A percentile compares a stretch with the other conserved stretches of the same genome.
phyloP scores from a whole-genome alignment of 2,329 filamentous ascomycete species.

The Aspergillus floridensis region DNA sequence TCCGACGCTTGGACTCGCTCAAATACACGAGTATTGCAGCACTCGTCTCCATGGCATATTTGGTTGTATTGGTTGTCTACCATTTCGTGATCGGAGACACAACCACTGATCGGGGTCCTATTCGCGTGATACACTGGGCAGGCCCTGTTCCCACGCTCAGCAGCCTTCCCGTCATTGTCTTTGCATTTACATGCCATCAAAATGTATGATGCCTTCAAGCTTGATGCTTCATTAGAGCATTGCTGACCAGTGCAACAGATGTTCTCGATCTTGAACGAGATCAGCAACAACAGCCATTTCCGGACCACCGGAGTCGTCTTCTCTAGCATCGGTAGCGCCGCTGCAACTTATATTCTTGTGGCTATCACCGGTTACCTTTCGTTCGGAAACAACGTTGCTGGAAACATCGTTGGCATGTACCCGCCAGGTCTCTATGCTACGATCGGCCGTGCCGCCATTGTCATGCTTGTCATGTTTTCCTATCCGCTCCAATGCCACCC shows the following conservation, averaged over 20 bases:
- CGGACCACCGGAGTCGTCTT: conserved; percentile 76
- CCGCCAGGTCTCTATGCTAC: conserved; percentile 76
- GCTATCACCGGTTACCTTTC: conserved; percentile 94
- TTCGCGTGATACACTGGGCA: conserved; percentile 75
- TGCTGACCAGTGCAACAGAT: conserved; percentile 57
- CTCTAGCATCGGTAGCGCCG: conserved; percentile 84
- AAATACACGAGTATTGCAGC: conserved; percentile 96
- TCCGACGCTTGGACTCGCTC: conserved; percentile 86
- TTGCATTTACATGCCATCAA: conserved; percentile 99
- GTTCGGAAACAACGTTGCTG: conserved; percentile 83
- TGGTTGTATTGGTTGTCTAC: conserved; percentile 88
- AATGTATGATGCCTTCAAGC: conserved; percentile 61
- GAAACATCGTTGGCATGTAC: conserved; percentile 94
- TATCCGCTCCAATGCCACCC: conserved; percentile 95
- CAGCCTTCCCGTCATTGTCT: conserved; percentile 90
- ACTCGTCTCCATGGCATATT: conserved; percentile 86
- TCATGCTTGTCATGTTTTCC: conserved; percentile 92
- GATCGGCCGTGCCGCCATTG: conserved; percentile 91
- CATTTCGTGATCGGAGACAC: conserved; percentile 81
- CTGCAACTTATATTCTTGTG: conserved; percentile 81
- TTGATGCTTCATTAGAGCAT: not conserved
- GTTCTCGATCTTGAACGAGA: conserved; percentile 98
- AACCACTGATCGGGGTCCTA: conserved; percentile 67
- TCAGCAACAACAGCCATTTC: conserved; percentile 75
- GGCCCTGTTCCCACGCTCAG: conserved; percentile 76